These are phyloP conservation scores for Cubamyces sp. DNA, from an alignment of 768 basidiomycete species.

Conservation along the genomic window DNA sequence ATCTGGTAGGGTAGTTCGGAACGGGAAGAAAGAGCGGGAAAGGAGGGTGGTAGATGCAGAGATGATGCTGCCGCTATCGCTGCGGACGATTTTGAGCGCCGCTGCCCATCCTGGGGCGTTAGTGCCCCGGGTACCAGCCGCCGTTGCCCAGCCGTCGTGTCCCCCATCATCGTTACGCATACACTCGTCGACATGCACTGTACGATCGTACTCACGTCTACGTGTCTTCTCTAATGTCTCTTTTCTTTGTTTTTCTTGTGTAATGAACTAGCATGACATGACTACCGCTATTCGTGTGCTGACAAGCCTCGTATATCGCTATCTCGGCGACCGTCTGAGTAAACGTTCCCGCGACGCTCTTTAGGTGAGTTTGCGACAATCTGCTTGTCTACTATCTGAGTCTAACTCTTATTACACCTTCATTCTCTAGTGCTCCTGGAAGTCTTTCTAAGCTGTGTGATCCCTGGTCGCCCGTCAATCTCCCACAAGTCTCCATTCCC, in stretches of 20 bases:
- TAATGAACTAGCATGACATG: constrained; percentile 24
- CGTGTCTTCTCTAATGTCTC: constrained; percentile 21
- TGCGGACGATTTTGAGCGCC: constrained; percentile 22
- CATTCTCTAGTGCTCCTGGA: too few species aligned
- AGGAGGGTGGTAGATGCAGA: constrained; percentile 1
- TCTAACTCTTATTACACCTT: too few species aligned
- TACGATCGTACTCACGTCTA: constrained; percentile 25
- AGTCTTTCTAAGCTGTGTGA: too few species aligned
- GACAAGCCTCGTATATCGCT: background rate
- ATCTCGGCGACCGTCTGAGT: too few species aligned
- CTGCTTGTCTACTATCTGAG: too few species aligned
- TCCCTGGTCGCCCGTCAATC: too few species aligned
- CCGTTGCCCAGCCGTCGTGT: constrained; percentile 13
- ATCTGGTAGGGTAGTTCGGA: too few species aligned
- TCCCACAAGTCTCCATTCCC: too few species aligned
- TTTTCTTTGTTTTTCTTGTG: constrained; percentile 16
- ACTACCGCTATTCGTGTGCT: background rate
- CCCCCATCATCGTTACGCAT: background rate
- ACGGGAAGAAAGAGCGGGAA: background rate
- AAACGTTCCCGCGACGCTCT: too few species aligned
- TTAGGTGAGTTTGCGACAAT: too few species aligned
- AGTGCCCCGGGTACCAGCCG: background rate
- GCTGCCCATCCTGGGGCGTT: background rate
- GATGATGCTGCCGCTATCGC: background rate
- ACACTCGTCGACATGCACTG: constrained; percentile 7